phyloP scores from a whole-genome alignment of 768 basidiomycete genomes.

The Boletellus ananas region DNA sequence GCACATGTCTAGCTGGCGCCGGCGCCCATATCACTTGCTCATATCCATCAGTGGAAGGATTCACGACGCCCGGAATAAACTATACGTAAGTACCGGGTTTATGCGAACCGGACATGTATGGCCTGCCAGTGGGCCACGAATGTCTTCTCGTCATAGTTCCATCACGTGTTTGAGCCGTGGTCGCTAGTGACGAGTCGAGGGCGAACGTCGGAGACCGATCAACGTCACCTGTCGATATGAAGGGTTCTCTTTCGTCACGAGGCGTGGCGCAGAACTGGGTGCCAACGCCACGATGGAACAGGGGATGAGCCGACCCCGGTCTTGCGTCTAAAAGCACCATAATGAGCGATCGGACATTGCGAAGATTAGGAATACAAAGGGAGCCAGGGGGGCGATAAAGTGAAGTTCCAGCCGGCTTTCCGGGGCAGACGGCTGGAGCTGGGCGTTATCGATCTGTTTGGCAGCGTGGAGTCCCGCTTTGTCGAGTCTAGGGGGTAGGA shows the following conservation, averaged over 20 bases:
- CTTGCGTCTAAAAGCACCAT: background rate
- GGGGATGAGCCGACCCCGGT: background rate
- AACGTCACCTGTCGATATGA: too few species aligned
- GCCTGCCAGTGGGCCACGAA: background rate
- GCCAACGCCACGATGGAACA: background rate
- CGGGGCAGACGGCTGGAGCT: background rate
- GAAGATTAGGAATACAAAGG: background rate
- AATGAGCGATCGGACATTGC: background rate
- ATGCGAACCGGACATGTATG: too few species aligned
- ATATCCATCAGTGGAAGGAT: too few species aligned
- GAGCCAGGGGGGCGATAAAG: background rate
- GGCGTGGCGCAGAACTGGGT: background rate
- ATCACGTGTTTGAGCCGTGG: background rate
- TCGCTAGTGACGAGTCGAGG: background rate
- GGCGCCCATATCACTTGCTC: too few species aligned
- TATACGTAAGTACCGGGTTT: too few species aligned
- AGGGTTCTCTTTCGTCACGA: background rate
- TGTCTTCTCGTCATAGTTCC: background rate
- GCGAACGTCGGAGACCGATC: background rate
- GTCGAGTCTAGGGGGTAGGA: background rate
- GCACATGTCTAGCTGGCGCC: too few species aligned
- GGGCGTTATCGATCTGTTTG: background rate
- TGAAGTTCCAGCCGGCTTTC: background rate
- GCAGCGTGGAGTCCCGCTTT: background rate
- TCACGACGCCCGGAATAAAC: too few species aligned